Base-by-base conservation (phyloP, 306 rosid genomes). In the Quercus gilva region DNA sequence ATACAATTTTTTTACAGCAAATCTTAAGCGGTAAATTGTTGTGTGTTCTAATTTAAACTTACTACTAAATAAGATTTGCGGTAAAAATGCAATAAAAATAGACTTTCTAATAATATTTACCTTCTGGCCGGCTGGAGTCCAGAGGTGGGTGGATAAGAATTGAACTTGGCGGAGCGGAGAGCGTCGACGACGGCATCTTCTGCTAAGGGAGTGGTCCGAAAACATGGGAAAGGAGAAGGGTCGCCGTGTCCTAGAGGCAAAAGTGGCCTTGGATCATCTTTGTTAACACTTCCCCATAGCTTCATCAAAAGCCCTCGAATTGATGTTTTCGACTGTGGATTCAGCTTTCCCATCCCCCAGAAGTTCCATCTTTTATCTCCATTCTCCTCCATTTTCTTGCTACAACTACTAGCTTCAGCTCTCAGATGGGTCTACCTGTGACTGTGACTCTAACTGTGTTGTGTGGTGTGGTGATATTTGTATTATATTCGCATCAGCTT, bases 161-260 rank as follows among this genome's bases (percentile, higher is more conserved):
- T 84, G 43, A 67, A 77, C 70, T 76, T 67, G 21, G 77, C 80
- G 14, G 85, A 85, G 18, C 74, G 76, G 21, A 81, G 41, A 11
- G 88, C 70, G 5, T 74, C 69, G 52, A 74, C 80, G 1, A 85
- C 23, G 59, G 88, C 88, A 15, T 85, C 85, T 71, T 85, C 85
- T 3, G 88, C 88, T 0, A 4, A 25, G 26, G 19, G 2, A 14
- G 80, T 8, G 3, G 88, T 69, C 43, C 82, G 71, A 29, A 84
- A 84, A 77, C 63, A 68, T 4, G 83, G 85, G 79, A 84, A 81
- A 1, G 8, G 25, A 2, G 87, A 84, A 13, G 87, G 85, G 58
- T 84, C 87, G 19, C 85, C 87, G 23, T 77, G 74, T 69, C 87
- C 85, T 2, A 84, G 76, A 68, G 80, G 80, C 26, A 84, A 37